A percentile compares a stretch with the other conserved stretches of the same genome.
These are phyloP conservation scores for Suhomyces xylopsoci DNA, from an alignment of 805 yeast species.

Conservation along the genomic window DNA sequence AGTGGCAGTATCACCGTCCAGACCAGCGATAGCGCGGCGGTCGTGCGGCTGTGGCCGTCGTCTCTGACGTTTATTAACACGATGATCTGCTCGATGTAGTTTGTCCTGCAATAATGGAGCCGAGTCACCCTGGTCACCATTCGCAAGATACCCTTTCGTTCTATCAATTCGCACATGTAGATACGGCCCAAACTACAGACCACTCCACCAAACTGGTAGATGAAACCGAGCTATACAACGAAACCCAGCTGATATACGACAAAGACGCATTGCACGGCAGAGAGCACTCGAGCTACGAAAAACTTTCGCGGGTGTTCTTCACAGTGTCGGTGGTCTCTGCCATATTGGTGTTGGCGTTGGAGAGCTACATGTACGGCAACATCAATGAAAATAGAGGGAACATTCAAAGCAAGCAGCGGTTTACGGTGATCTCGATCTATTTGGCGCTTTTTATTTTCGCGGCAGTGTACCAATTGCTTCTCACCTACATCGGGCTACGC, in stretches of 20 bases:
- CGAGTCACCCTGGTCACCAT: not conserved
- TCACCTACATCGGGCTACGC: constrained; percentile 37
- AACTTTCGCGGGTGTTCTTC: constrained; percentile 18
- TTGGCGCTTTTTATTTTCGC: constrained; percentile 50
- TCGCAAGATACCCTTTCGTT: not conserved
- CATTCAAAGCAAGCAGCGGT: constrained; percentile 16
- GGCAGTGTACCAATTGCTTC: constrained; percentile 37
- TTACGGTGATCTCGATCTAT: constrained; percentile 36
- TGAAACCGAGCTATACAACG: not conserved
- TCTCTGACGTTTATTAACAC: not conserved
- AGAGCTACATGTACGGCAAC: constrained; percentile 38
- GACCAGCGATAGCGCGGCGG: not conserved
- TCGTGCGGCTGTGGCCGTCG: not conserved
- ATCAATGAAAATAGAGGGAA: constrained; percentile 30
- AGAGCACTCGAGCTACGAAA: constrained; percentile 1
- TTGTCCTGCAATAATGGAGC: not conserved
- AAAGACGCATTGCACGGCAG: not conserved
- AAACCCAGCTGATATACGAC: not conserved
- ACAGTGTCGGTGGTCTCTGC: constrained; percentile 33
- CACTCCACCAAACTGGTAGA: not conserved
- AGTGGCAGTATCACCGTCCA: not conserved
- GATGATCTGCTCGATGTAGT: not conserved
- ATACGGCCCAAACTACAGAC: not conserved
- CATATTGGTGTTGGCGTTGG: constrained; percentile 31
- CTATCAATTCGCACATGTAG: constrained; percentile 3